phyloP scores from a whole-genome alignment of 352 stramenopile genomes.

The Detonula confervacea region DNA sequence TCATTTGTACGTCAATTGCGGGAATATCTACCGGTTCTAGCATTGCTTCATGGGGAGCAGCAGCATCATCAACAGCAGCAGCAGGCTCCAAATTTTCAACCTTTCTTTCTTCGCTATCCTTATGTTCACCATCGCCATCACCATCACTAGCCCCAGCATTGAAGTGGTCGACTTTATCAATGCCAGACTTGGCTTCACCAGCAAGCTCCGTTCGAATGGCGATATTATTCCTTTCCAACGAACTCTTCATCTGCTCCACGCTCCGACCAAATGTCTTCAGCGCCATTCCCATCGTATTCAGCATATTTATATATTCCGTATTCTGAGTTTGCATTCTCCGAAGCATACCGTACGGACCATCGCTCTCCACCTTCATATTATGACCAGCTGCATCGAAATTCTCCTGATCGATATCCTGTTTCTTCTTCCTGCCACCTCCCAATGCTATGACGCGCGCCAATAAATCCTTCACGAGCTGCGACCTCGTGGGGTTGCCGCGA shows the following conservation, averaged over 20 bases:
- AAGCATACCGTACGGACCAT: constrained; percentile 16
- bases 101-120: no score
- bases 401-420: no score
- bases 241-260: constrained; percentile 19
- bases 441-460: constrained; percentile 7
- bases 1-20: constrained; percentile 3
- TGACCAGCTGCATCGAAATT: no score
- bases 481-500: constrained; percentile 19
- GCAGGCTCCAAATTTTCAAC: no score
- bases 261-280: constrained; percentile 13
- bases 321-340: constrained; percentile 30
- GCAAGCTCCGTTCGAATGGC: constrained; percentile 24
- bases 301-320: constrained; percentile 28
- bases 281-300: constrained; percentile 23
- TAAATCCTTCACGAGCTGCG: constrained; percentile 13
- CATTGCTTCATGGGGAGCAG: not conserved
- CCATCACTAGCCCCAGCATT: not conserved
- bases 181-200: not conserved
- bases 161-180: not conserved
- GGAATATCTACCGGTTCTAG: constrained; percentile 2
- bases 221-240: constrained; percentile 33
- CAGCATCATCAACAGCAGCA: not conserved
- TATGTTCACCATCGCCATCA: constrained; percentile 10
- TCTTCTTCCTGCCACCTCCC: constrained; percentile 5
- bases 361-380: no score